These are phyloP conservation scores for Suillus ampliporus DNA, from an alignment of 768 basidiomycete species.

Conservation along the genomic window DNA sequence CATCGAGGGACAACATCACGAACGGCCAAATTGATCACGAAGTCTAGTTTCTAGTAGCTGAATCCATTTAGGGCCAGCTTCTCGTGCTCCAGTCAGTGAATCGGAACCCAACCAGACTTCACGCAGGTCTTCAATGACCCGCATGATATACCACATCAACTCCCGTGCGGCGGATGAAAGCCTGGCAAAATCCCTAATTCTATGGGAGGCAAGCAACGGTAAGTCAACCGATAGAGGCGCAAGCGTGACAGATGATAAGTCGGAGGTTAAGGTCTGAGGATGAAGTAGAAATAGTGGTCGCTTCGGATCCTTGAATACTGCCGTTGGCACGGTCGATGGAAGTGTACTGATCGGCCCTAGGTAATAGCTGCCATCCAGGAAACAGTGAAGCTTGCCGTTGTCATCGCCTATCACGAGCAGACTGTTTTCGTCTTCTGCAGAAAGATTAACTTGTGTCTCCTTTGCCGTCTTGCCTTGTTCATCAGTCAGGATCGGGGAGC, in stretches of 20 bases:
- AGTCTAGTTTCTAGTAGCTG: constrained; percentile 66
- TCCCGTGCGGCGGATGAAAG: constrained; percentile 73
- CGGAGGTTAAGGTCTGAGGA: constrained; percentile 37
- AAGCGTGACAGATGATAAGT: constrained; percentile 30
- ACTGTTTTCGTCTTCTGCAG: constrained; percentile 62
- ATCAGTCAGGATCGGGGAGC: constrained; percentile 38
- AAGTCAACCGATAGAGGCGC: constrained; percentile 55
- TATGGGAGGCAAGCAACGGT: constrained; percentile 60
- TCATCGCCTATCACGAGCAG: constrained; percentile 67
- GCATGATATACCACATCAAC: constrained; percentile 72
- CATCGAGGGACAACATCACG: constrained; percentile 27
- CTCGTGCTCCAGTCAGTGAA: constrained; percentile 67
- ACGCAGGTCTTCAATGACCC: constrained; percentile 75
- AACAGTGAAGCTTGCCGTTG: constrained; percentile 62
- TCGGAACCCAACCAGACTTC: constrained; percentile 76
- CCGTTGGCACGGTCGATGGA: constrained; percentile 21
- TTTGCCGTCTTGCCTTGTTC: constrained; percentile 31
- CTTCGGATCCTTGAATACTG: constrained; percentile 49
- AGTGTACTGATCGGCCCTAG: constrained; percentile 55
- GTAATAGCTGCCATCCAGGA: constrained; percentile 78
- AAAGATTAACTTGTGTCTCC: constrained; percentile 47
- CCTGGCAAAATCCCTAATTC: constrained; percentile 71
- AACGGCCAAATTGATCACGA: constrained; percentile 70
- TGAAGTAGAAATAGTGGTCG: constrained; percentile 57
- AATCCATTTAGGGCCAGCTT: constrained; percentile 77